Percentiles rank a stretch among this genome's conserved stretches.
Evolutionary conservation across 805 yeast genomes (phyloP).

Genomic region (Pichia membranifaciens): DNA sequence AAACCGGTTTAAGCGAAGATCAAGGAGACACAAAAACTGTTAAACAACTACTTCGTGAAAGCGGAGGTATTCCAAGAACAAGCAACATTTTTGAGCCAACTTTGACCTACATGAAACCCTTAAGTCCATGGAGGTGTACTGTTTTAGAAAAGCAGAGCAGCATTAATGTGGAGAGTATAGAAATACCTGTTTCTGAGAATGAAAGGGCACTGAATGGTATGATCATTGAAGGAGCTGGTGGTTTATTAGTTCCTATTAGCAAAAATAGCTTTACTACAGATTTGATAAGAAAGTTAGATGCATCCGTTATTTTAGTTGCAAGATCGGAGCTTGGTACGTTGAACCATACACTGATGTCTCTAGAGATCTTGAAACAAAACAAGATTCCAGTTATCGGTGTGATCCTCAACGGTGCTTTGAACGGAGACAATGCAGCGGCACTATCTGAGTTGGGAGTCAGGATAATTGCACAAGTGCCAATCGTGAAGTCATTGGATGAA

Average conservation of each 20-base stretch:
- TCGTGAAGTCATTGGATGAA: slow-evolving; percentile 1
- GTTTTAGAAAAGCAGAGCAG: slow-evolving; percentile 7
- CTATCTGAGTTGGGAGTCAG: slow-evolving; percentile 7
- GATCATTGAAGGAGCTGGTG: slow-evolving; percentile 20
- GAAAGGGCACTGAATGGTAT: neutral
- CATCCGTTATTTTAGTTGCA: slow-evolving; percentile 16
- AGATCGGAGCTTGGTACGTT: slow-evolving; percentile 14
- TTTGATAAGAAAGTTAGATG: slow-evolving; percentile 10
- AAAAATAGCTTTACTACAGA: slow-evolving; percentile 12
- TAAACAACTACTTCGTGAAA: neutral
- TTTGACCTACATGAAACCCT: slow-evolving; percentile 12
- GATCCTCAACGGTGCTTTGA: slow-evolving; percentile 6
- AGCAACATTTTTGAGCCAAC: slow-evolving; percentile 8
- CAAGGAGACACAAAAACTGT: slow-evolving; percentile 8
- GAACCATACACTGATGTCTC: slow-evolving; percentile 8
- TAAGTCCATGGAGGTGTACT: slow-evolving; percentile 21
- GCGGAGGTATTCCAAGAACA: neutral
- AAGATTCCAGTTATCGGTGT: slow-evolving; percentile 7
- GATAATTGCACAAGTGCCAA: slow-evolving; percentile 9
- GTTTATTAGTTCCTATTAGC: slow-evolving; percentile 17
- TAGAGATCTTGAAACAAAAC: slow-evolving; percentile 2
- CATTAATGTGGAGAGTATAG: neutral
- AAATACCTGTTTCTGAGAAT: neutral
- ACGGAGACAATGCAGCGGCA: slow-evolving; percentile 6
- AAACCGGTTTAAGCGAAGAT: slow-evolving; percentile 8